A percentile compares a stretch with the other conserved stretches of the same genome.
phyloP scores from a whole-genome alignment of 305 asterid genomes.

The Stenogyne calaminthoides region DNA sequence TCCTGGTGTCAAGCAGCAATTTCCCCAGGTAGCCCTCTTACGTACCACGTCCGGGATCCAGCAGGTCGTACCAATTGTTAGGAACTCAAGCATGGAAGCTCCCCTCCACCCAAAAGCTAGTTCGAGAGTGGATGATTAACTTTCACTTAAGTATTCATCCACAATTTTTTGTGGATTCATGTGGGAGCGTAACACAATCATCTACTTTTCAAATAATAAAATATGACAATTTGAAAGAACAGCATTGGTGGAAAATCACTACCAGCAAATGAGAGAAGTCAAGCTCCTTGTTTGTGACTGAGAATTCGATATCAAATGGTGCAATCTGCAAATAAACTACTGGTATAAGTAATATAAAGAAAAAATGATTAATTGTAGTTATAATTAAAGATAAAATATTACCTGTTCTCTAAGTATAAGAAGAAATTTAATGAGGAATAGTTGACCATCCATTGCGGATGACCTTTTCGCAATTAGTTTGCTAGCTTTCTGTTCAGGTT shows the following conservation, averaged over 20 bases:
- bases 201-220: slow-evolving; percentile 17
- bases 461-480: slow-evolving; percentile 74
- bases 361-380: slow-evolving; percentile 11
- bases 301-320: slow-evolving; percentile 96
- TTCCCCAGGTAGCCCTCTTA: too few species aligned
- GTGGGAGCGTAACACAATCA: neutral
- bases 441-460: slow-evolving; percentile 89
- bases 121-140: too few species aligned
- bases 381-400: slow-evolving; percentile 27
- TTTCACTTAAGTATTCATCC: too few species aligned
- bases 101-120: too few species aligned
- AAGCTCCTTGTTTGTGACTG: slow-evolving; percentile 98
- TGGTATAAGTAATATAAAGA: slow-evolving; percentile 35
- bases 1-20: too few species aligned
- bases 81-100: too few species aligned
- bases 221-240: slow-evolving; percentile 16
- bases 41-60: too few species aligned
- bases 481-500: slow-evolving; percentile 84
- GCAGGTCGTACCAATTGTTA: too few species aligned
- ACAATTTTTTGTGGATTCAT: too few species aligned
- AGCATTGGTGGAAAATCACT: slow-evolving; percentile 33
- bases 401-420: slow-evolving; percentile 99
- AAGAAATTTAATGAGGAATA: slow-evolving; percentile 90
- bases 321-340: slow-evolving; percentile 75
- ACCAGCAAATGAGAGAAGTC: slow-evolving; percentile 99